Percentiles rank a stretch among this genome's conserved stretches.
These are phyloP conservation scores for Suillus plorans DNA, from an alignment of 768 basidiomycete species.

Conservation along the genomic window DNA sequence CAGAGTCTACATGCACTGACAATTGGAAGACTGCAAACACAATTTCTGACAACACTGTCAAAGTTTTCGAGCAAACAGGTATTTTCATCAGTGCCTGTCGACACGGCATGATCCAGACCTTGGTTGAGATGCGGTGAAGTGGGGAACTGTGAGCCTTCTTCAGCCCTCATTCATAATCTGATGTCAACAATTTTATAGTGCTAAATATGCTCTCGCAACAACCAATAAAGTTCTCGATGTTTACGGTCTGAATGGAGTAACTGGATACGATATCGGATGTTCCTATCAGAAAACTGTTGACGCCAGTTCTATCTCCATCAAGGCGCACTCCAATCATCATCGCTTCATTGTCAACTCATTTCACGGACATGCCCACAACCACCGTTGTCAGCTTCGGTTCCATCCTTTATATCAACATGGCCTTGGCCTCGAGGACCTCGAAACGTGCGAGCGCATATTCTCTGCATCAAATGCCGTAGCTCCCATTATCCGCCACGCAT, in stretches of 20 bases:
- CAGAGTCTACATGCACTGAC: conserved; percentile 20
- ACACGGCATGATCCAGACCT: conserved; percentile 31
- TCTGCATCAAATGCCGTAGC: conserved; percentile 13
- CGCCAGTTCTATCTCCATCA: conserved; percentile 15
- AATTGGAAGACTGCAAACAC: conserved; percentile 34
- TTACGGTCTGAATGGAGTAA: conserved; percentile 11
- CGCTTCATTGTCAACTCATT: conserved; percentile 19
- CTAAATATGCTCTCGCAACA: conserved; percentile 11
- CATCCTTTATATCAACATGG: conserved; percentile 15
- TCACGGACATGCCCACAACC: conserved; percentile 24
- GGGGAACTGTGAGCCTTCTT: conserved; percentile 32
- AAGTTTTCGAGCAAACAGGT: conserved; percentile 38
- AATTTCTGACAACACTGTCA: conserved; percentile 31
- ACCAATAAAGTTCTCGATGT: conserved; percentile 23
- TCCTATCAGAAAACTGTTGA: conserved; percentile 19
- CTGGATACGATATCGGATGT: conserved; percentile 32
- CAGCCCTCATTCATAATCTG: not conserved
- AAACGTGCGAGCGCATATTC: conserved; percentile 20
- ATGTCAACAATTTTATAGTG: conserved; percentile 16
- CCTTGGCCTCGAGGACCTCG: conserved; percentile 18
- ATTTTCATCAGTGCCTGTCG: conserved; percentile 36
- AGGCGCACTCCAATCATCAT: conserved; percentile 7
- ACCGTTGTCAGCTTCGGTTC: conserved; percentile 16
- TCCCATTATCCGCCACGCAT: conserved; percentile 10
- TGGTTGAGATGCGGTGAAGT: conserved; percentile 34